Evolutionary conservation across 306 rosid genomes (phyloP).

Genomic region (Rosa persica): DNA sequence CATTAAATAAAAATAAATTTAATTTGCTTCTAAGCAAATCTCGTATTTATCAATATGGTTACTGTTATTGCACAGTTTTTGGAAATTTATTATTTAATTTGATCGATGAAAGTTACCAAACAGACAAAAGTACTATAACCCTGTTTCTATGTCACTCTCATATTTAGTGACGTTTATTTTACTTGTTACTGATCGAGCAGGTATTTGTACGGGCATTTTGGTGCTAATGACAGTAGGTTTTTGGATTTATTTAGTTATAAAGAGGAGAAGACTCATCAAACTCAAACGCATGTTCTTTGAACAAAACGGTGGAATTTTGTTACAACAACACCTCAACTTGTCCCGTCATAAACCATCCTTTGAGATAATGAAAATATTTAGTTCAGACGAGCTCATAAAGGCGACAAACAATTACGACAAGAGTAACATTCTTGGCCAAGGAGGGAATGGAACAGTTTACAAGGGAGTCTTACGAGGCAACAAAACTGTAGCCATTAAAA

Average conservation of each 20-base stretch:
- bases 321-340: constrained; percentile 20
- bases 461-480: constrained; percentile 12
- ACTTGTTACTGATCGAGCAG: neutral
- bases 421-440: constrained; percentile 24
- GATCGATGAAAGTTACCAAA: neutral
- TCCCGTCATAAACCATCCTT: neutral
- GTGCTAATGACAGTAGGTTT: neutral
- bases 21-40: neutral
- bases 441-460: constrained; percentile 29
- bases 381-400: constrained; percentile 17
- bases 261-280: constrained; percentile 4
- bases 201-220: constrained; percentile 2
- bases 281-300: constrained; percentile 14
- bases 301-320: constrained; percentile 28
- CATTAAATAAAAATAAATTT: too few relatives aligned
- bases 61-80: too few relatives aligned
- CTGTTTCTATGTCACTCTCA: neutral
- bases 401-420: constrained; percentile 22
- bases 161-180: neutral
- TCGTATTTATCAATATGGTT: neutral
- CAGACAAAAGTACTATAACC: neutral
- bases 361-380: constrained; percentile 8
- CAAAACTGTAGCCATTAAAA: constrained; percentile 25
- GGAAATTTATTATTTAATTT: too few relatives aligned
- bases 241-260: constrained; percentile 18